phyloP scores from a whole-genome alignment of 2,329 filamentous ascomycete genomes.

The Fusarium xylarioides region DNA sequence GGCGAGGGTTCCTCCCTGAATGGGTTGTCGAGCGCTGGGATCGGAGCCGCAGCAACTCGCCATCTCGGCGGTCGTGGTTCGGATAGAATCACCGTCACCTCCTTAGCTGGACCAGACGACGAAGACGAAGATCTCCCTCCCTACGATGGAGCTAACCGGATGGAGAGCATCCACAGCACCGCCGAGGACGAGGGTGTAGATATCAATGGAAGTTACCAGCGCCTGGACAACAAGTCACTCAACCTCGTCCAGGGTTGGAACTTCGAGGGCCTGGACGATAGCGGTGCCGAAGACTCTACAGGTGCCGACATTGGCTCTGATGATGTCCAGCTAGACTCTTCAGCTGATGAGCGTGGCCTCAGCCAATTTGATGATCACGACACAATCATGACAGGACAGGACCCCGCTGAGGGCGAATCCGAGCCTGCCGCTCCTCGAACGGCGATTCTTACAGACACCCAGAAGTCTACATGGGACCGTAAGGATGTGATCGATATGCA shows the following conservation, averaged over 20 bases:
- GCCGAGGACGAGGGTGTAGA: slow-evolving; percentile 61
- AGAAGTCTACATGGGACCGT: slow-evolving; percentile 47
- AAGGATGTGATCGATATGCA: slow-evolving; percentile 53
- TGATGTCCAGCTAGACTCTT: slow-evolving; percentile 54
- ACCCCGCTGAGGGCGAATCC: slow-evolving; percentile 17
- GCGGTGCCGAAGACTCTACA: slow-evolving; percentile 45
- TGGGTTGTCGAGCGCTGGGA: slow-evolving; percentile 92
- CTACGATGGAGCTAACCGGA: slow-evolving; percentile 42
- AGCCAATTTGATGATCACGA: slow-evolving; percentile 42
- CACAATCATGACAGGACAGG: slow-evolving; percentile 43
- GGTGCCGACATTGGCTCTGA: slow-evolving; percentile 54
- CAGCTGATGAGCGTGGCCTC: slow-evolving; percentile 47
- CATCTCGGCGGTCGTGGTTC: slow-evolving; percentile 67
- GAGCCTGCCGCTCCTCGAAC: slow-evolving; percentile 23
- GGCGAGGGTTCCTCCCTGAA: slow-evolving; percentile 82
- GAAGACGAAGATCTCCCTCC: slow-evolving; percentile 47
- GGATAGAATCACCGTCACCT: slow-evolving; percentile 51
- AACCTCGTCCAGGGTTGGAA: slow-evolving; percentile 56
- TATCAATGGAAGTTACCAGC: slow-evolving; percentile 48
- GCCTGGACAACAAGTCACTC: slow-evolving; percentile 43
- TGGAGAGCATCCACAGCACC: slow-evolving; percentile 50
- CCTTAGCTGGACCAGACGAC: slow-evolving; percentile 39
- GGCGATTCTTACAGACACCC: slow-evolving; percentile 42
- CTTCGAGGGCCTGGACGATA: slow-evolving; percentile 52
- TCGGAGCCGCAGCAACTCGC: slow-evolving; percentile 79